Evolutionary conservation across 73 alveolate genomes (phyloP).

Genomic region (Stentor coeruleus): DNA sequence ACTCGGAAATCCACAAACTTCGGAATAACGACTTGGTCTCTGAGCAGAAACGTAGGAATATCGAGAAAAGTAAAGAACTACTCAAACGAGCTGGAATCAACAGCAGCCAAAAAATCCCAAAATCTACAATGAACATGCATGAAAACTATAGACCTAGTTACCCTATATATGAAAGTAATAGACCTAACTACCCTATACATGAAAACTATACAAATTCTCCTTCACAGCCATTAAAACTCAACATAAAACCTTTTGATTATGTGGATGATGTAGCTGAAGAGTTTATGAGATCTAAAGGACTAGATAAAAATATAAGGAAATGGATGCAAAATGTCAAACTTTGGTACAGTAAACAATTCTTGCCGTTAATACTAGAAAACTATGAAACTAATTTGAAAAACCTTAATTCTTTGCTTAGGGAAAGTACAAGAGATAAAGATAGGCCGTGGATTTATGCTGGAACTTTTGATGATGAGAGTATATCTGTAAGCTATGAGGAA

Average conservation of each 20-base stretch:
- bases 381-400: background rate
- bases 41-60: background rate
- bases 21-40: background rate
- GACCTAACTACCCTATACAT: background rate
- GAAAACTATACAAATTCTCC: no score
- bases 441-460: constrained; percentile 13
- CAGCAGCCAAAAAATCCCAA: background rate
- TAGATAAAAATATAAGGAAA: background rate
- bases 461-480: constrained; percentile 1
- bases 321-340: constrained; percentile 17
- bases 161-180: background rate
- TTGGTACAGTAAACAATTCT: constrained; percentile 7
- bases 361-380: background rate
- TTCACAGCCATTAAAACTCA: background rate
- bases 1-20: background rate
- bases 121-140: background rate
- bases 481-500: constrained; percentile 6
- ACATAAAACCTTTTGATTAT: background rate
- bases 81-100: background rate
- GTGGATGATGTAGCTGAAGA: constrained; percentile 21
- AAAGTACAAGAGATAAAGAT: background rate
- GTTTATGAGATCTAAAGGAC: constrained; percentile 2
- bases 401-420: background rate
- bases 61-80: constrained; percentile 14
- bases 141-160: background rate